Conservation (phyloP, 768 basidiomycete species). For the Coprinopsis marcescibilis region DNA sequence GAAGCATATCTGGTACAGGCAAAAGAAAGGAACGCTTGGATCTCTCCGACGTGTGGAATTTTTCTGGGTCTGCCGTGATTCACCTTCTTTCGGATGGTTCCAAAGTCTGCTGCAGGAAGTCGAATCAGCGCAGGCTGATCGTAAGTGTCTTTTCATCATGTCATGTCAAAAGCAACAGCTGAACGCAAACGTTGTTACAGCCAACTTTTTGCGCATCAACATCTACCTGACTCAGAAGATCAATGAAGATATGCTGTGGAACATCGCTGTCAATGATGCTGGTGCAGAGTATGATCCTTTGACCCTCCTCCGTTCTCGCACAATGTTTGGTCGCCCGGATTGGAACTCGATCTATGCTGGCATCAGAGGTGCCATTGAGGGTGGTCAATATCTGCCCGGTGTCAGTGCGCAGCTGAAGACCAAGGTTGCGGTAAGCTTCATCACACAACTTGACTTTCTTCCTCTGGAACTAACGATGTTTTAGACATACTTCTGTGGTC, state of each 20-base stretch:
- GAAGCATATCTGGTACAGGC: conserved; percentile 94
- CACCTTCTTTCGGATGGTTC: conserved; percentile 99
- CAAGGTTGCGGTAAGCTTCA: conserved; percentile 65
- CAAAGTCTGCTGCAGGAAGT: conserved; percentile 83
- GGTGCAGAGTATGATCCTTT: conserved; percentile 85
- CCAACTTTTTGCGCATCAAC: conserved; percentile 89
- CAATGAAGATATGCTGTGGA: conserved; percentile 83
- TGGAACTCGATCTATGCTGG: conserved; percentile 78
- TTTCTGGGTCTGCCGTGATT: conserved; percentile 90
- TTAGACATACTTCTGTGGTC: conserved; percentile 88
- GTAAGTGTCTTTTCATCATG: conserved; percentile 40
- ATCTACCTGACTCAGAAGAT: conserved; percentile 88
- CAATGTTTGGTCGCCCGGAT: conserved; percentile 89
- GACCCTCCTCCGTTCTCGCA: conserved; percentile 81
- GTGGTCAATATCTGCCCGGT: conserved; percentile 77
- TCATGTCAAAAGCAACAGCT: not conserved
- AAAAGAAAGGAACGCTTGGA: conserved; percentile 70
- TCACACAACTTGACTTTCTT: not conserved
- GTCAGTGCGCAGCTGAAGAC: conserved; percentile 74
- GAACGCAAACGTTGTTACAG: conserved; percentile 32
- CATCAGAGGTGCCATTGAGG: conserved; percentile 74
- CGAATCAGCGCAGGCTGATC: conserved; percentile 83
- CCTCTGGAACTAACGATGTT: conserved; percentile 10
- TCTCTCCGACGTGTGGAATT: conserved; percentile 87
- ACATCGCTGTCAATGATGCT: conserved; percentile 83